Percentiles rank a stretch among this genome's conserved stretches.
These are phyloP conservation scores for Globisporangium cystogenes DNA, from an alignment of 352 stramenopile genomes.

Conservation along the genomic window DNA sequence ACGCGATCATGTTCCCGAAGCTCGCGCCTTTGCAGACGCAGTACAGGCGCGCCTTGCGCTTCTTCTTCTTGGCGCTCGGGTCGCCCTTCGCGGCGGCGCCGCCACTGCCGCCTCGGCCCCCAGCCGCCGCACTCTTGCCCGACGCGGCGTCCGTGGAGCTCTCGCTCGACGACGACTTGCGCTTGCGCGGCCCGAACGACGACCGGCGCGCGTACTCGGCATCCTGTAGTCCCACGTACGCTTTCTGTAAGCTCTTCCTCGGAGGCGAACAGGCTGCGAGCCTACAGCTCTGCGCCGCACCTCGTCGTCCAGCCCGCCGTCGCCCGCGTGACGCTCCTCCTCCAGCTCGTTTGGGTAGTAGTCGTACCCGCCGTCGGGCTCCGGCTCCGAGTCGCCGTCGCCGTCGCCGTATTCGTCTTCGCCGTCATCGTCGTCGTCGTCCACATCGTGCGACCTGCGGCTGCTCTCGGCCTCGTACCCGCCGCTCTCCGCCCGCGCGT, in stretches of 20 bases:
- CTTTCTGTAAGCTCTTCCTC: no score
- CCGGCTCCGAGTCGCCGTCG: background rate
- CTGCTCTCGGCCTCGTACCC: no score
- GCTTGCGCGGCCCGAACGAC: slow-evolving; percentile 10
- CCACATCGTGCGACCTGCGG: no score
- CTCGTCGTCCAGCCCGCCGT: slow-evolving; percentile 17
- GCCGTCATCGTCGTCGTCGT: background rate
- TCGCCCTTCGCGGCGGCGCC: slow-evolving; percentile 5
- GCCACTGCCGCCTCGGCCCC: no score
- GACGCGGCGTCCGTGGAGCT: background rate
- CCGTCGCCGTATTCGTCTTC: background rate
- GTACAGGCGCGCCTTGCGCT: slow-evolving; percentile 65
- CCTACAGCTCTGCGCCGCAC: background rate
- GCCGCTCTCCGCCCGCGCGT: background rate
- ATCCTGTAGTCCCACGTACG: background rate
- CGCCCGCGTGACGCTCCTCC: slow-evolving; percentile 18
- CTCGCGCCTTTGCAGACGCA: slow-evolving; percentile 72
- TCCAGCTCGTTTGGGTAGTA: slow-evolving; percentile 12
- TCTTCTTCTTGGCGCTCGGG: slow-evolving; percentile 29
- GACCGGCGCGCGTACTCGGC: background rate
- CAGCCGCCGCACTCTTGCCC: background rate
- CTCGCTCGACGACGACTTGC: slow-evolving; percentile 12
- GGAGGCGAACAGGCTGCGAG: no score
- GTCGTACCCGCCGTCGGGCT: slow-evolving; percentile 8
- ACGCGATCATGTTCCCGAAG: slow-evolving; percentile 82